A percentile compares a stretch with the other conserved stretches of the same genome.
Evolutionary conservation across 345 rosid genomes (phyloP).

Genomic region (Pugionium dolabratum): DNA sequence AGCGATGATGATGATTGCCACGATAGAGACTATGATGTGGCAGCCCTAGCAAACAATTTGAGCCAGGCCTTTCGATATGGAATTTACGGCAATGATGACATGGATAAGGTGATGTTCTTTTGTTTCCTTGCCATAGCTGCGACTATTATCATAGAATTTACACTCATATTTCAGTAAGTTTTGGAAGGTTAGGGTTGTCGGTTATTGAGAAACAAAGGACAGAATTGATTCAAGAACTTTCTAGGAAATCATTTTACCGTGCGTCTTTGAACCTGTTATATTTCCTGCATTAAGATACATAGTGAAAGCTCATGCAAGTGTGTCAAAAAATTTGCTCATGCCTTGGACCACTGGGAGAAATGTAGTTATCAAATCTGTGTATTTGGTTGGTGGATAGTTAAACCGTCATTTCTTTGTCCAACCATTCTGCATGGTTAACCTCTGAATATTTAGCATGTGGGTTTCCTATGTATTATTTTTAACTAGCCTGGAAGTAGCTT

Average conservation of each 20-base stretch:
- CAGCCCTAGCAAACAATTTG: conserved; percentile 85
- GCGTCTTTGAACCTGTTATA: conserved; percentile 5
- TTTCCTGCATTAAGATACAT: conserved; percentile 12
- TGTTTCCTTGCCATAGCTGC: conserved; percentile 24
- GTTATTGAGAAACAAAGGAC: conserved; percentile 12
- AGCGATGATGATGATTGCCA: conserved; percentile 94
- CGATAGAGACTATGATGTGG: conserved; percentile 95
- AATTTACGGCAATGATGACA: conserved; percentile 72
- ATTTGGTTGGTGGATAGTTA: conserved; percentile 10
- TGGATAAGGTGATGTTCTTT: conserved; percentile 66
- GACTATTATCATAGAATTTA: neutral
- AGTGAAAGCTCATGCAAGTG: conserved; percentile 11
- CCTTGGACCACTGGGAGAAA: neutral
- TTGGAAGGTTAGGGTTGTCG: neutral
- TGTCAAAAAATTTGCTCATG: conserved; percentile 6
- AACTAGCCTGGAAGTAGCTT: conserved; percentile 24
- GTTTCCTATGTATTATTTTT: conserved; percentile 14
- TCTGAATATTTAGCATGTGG: conserved; percentile 18
- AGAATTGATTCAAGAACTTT: conserved; percentile 6
- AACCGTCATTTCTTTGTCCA: conserved; percentile 10
- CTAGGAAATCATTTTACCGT: conserved; percentile 5
- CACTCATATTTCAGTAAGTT: neutral
- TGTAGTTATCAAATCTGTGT: conserved; percentile 19
- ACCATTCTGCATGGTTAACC: conserved; percentile 17
- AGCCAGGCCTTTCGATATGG: conserved; percentile 94